Evolutionary conservation across 2,329 filamentous ascomycete species (phyloP).

Genomic region (Colletotrichum eremochloae): DNA sequence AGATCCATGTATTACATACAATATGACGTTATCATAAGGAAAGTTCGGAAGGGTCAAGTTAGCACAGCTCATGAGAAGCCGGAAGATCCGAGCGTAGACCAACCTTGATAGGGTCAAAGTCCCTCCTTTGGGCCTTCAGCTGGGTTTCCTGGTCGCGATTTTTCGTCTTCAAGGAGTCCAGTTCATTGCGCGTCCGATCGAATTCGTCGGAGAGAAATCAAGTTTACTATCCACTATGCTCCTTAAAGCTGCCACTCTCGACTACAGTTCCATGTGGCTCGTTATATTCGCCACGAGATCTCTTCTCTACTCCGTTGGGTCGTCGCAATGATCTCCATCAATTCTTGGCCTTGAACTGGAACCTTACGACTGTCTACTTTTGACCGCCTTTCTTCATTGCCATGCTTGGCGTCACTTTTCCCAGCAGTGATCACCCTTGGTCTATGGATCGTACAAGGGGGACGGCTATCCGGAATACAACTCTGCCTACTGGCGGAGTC

Average conservation of each 20-base stretch:
- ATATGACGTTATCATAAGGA: too few relatives aligned
- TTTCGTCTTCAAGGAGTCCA: slow-evolving; percentile 59
- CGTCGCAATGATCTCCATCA: too few relatives aligned
- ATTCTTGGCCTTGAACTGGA: not conserved
- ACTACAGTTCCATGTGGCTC: too few relatives aligned
- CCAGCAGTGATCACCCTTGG: not conserved
- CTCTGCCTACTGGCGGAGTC: slow-evolving; percentile 5
- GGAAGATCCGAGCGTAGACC: slow-evolving; percentile 2
- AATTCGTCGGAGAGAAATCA: slow-evolving; percentile 54
- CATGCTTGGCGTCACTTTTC: not conserved
- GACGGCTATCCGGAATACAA: not conserved
- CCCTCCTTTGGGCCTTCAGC: slow-evolving; percentile 62
- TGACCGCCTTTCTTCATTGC: not conserved
- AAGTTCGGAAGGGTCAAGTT: too few relatives aligned
- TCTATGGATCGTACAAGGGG: not conserved
- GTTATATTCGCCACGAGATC: too few relatives aligned
- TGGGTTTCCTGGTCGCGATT: slow-evolving; percentile 61
- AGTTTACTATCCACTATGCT: too few relatives aligned
- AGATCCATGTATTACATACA: not conserved
- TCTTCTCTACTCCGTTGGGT: too few relatives aligned
- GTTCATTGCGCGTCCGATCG: slow-evolving; percentile 56
- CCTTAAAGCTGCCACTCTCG: too few relatives aligned
- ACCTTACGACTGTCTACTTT: slow-evolving; percentile 11
- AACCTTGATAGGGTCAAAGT: slow-evolving; percentile 64
- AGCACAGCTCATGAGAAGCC: not conserved